Conservation (phyloP, 2,329 filamentous ascomycete species). For the Emericellopsis cladophorae region DNA sequence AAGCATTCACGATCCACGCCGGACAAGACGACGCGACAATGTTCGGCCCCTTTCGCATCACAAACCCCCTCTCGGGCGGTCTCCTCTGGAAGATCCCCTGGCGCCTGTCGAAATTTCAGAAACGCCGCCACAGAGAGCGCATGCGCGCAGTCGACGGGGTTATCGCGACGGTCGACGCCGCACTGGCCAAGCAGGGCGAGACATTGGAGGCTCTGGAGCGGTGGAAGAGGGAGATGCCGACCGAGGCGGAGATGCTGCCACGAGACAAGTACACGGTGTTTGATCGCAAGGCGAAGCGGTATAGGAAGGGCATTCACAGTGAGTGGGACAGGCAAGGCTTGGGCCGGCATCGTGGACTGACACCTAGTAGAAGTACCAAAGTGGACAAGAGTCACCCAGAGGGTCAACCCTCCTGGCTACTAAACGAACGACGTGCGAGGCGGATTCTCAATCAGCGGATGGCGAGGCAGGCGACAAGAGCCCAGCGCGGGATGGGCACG, state of each 20-base stretch:
- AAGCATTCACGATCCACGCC: conserved; percentile 1
- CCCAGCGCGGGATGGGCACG: background rate
- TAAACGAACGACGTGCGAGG: conserved; percentile 26
- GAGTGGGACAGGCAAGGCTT: conserved; percentile 25
- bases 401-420: conserved; percentile 89
- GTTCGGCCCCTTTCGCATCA: conserved; percentile 76
- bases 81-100: conserved; percentile 96
- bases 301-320: conserved; percentile 97
- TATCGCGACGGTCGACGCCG: conserved; percentile 70
- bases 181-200: conserved; percentile 61
- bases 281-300: conserved; percentile 88
- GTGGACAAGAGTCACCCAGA: conserved; percentile 91
- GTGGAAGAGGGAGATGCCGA: conserved; percentile 95
- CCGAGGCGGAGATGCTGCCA: conserved; percentile 88
- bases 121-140: conserved; percentile 72
- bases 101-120: conserved; percentile 86
- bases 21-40: conserved; percentile 33
- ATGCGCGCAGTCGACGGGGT: conserved; percentile 77
- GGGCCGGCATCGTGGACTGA: background rate
- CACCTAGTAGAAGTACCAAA: conserved; percentile 56
- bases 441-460: background rate
- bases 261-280: conserved; percentile 98
- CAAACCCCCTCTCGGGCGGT: conserved; percentile 63
- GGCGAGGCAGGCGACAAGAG: background rate
- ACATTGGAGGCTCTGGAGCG: conserved; percentile 67